Percentiles rank a stretch among this genome's conserved stretches.
These are phyloP conservation scores for Paspalum notatum DNA, from an alignment of 176 grass and related monocot species.

Conservation along the genomic window DNA sequence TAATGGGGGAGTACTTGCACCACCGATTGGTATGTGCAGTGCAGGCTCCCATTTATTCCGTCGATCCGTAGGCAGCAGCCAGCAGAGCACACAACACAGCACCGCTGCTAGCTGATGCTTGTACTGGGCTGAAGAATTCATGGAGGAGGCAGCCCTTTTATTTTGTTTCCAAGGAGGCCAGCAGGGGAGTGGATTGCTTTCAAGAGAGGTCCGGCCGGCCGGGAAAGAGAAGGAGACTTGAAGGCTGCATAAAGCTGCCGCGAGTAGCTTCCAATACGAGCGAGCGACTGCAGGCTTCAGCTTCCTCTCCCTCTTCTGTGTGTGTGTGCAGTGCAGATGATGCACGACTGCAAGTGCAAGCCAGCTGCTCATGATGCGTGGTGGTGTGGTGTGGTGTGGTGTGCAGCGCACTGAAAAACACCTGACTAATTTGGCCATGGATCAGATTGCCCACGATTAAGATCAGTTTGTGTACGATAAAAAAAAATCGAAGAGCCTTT, in stretches of 20 bases:
- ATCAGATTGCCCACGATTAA: too few species aligned
- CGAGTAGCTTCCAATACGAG: constrained; percentile 16
- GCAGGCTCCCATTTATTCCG: neutral
- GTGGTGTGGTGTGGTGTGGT: too few species aligned
- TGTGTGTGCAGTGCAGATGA: neutral
- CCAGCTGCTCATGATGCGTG: too few species aligned
- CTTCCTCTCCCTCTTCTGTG: neutral
- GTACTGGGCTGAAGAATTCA: constrained; percentile 3
- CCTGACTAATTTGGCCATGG: too few species aligned
- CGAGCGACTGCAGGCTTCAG: neutral
- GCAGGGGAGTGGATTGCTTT: constrained; percentile 25
- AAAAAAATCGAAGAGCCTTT: too few species aligned
- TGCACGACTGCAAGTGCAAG: too few species aligned
- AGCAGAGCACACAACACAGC: too few species aligned
- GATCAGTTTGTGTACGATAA: too few species aligned
- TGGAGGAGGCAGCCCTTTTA: neutral
- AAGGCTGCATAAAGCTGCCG: constrained; percentile 41
- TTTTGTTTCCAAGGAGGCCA: too few species aligned
- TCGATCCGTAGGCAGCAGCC: too few species aligned
- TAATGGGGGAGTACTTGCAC: neutral
- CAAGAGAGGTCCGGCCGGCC: neutral
- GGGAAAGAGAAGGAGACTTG: constrained; percentile 25
- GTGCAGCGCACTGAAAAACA: too few species aligned
- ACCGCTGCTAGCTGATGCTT: too few species aligned
- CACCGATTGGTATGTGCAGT: constrained; percentile 18